A percentile compares a stretch with the other conserved stretches of the same genome.
These are phyloP conservation scores for Dunaliella sp. DNA, from an alignment of 139 green algal species.

Conservation along the genomic window DNA sequence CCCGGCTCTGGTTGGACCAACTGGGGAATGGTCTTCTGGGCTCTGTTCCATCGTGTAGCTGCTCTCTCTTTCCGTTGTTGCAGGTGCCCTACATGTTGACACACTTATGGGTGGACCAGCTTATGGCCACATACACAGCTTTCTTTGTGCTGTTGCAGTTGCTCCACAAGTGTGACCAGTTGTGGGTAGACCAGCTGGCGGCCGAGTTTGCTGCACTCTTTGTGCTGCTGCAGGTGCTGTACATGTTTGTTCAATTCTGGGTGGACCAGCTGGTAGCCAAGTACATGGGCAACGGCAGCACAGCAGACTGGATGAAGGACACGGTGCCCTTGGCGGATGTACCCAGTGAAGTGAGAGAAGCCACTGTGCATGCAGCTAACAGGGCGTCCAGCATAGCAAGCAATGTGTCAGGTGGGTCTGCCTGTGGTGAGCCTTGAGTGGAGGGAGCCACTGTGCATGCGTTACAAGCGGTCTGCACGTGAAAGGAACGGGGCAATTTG, in stretches of 20 bases:
- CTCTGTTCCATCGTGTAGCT: no score
- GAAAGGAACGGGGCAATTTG: no score
- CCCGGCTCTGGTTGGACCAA: no score
- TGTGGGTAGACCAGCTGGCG: no score
- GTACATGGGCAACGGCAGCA: conserved; percentile 26
- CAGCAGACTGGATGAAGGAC: conserved; percentile 18
- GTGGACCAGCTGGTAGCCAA: conserved; percentile 42
- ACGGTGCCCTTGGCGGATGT: not conserved
- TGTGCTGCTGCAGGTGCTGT: conserved; percentile 27
- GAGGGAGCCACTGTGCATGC: no score
- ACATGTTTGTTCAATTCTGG: conserved; percentile 54
- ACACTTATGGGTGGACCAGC: conserved; percentile 48
- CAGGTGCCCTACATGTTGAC: conserved; percentile 54
- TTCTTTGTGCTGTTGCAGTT: no score
- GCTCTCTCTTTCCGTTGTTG: not conserved
- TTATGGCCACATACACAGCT: conserved; percentile 27
- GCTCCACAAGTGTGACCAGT: no score
- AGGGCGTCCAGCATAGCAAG: not conserved
- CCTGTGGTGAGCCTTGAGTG: no score
- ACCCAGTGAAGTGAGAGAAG: not conserved
- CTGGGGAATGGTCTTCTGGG: not conserved
- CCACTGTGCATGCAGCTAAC: not conserved
- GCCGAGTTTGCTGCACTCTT: not conserved
- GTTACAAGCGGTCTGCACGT: no score
- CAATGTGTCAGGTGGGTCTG: not conserved